phyloP scores from a whole-genome alignment of 306 rosid species.

The Vigna nakashimae region DNA sequence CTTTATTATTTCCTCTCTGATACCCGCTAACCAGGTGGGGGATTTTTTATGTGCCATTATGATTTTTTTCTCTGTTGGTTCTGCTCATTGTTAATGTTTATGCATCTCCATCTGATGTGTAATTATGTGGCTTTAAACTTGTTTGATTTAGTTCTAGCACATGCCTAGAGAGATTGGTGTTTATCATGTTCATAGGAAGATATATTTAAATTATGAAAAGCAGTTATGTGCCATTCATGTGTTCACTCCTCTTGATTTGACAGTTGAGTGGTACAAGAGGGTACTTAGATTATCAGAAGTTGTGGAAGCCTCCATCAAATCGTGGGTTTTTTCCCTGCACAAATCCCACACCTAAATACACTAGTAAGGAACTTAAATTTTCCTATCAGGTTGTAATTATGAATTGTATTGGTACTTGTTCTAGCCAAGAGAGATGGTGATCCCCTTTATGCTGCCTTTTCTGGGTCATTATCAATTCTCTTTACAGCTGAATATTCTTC shows the following conservation, averaged over 20 bases:
- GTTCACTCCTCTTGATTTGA: slow-evolving; percentile 60
- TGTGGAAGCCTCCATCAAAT: slow-evolving; percentile 89
- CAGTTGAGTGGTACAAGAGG: slow-evolving; percentile 61
- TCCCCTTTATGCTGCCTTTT: too few species aligned
- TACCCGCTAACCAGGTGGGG: slow-evolving; percentile 1
- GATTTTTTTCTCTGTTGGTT: neutral
- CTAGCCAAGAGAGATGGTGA: too few species aligned
- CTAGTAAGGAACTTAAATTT: slow-evolving; percentile 58
- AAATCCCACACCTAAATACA: slow-evolving; percentile 71
- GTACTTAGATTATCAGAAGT: slow-evolving; percentile 59
- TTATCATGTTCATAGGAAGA: slow-evolving; percentile 20
- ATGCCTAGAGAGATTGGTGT: neutral
- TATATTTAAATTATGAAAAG: slow-evolving; percentile 40
- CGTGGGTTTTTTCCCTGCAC: slow-evolving; percentile 81
- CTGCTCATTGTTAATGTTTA: slow-evolving; percentile 12
- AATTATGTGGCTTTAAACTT: neutral
- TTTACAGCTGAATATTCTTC: too few species aligned
- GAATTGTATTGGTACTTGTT: slow-evolving; percentile 29
- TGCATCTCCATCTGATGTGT: slow-evolving; percentile 7
- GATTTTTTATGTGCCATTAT: neutral
- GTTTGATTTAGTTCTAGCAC: slow-evolving; percentile 15
- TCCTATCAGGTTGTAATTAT: slow-evolving; percentile 14
- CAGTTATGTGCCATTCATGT: slow-evolving; percentile 55
- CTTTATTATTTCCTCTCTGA: neutral
- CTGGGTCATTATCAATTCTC: too few species aligned